Evolutionary conservation across 495 filamentous ascomycete species (phyloP).

Genomic region (Endocarpon pusillum): DNA sequence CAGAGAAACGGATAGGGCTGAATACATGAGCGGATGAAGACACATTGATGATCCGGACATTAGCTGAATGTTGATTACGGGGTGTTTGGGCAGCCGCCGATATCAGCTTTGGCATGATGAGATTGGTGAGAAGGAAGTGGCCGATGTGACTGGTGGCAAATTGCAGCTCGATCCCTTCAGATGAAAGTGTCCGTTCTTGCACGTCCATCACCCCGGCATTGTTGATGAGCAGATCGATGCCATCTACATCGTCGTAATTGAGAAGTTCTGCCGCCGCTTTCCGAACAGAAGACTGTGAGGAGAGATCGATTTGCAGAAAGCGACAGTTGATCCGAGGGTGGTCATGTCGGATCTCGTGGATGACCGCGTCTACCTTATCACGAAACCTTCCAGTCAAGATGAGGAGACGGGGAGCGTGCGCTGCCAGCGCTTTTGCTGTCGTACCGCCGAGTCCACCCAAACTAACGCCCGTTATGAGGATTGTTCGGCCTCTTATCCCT

Average conservation of each 20-base stretch:
- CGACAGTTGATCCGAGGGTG: slow-evolving; percentile 16
- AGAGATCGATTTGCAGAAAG: slow-evolving; percentile 26
- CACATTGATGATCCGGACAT: slow-evolving; percentile 28
- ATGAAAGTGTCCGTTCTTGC: slow-evolving; percentile 16
- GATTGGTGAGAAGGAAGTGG: slow-evolving; percentile 40
- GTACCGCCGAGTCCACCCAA: slow-evolving; percentile 27
- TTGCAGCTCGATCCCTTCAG: slow-evolving; percentile 35
- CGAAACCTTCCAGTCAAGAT: slow-evolving; percentile 37
- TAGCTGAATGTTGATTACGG: too few relatives aligned
- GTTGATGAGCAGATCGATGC: slow-evolving; percentile 53
- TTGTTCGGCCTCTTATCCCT: slow-evolving; percentile 19
- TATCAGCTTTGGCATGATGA: slow-evolving; percentile 17
- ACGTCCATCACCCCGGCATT: slow-evolving; percentile 46
- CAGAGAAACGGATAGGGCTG: slow-evolving; percentile 22
- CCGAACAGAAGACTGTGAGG: slow-evolving; percentile 25
- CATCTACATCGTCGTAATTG: slow-evolving; percentile 22
- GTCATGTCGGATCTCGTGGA: slow-evolving; percentile 15
- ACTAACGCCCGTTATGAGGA: slow-evolving; percentile 35
- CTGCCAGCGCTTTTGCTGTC: slow-evolving; percentile 28
- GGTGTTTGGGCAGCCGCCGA: slow-evolving; percentile 17
- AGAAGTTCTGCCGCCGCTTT: slow-evolving; percentile 33
- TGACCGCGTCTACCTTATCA: slow-evolving; percentile 20
- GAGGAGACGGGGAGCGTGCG: slow-evolving; percentile 31
- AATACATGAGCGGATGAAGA: slow-evolving; percentile 23
- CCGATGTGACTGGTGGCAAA: slow-evolving; percentile 41